These are phyloP conservation scores for Kregervanrija pseudodelftensis DNA, from an alignment of 805 yeast genomes.

Conservation along the genomic window DNA sequence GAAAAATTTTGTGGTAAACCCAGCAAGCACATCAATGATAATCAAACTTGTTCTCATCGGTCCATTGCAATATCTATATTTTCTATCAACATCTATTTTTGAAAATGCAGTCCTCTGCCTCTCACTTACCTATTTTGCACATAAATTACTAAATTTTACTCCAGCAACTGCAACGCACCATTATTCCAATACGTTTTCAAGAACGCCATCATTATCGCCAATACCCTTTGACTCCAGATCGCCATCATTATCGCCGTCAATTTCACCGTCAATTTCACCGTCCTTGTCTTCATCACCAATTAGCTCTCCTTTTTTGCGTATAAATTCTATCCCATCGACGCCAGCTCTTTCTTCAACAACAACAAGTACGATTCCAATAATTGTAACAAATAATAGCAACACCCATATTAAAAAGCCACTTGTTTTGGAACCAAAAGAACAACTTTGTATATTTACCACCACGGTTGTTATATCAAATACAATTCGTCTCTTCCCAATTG, in stretches of 20 bases:
- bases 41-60: constrained; percentile 28
- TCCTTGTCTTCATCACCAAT: no score
- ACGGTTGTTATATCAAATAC: constrained; percentile 72
- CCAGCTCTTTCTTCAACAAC: no score
- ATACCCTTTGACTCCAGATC: constrained; percentile 1
- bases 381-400: no score
- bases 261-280: constrained; percentile 1
- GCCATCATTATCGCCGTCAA: constrained; percentile 3
- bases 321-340: no score
- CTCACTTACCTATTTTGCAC: constrained; percentile 6
- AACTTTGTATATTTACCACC: constrained; percentile 35
- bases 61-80: constrained; percentile 47
- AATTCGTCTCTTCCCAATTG: constrained; percentile 78
- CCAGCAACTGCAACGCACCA: constrained; percentile 3
- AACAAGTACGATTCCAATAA: no score
- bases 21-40: constrained; percentile 17
- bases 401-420: no score
- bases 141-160: constrained; percentile 25
- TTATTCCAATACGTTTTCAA: not conserved
- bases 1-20: constrained; percentile 32
- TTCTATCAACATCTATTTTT: constrained; percentile 43
- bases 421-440: no score
- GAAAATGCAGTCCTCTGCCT: constrained; percentile 16
- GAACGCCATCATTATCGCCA: constrained; percentile 5
- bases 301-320: no score